Evolutionary conservation across 192 early-diverging fungal genomes (phyloP), one percentile per base, ranked within the genome.

Genomic region (Powellomyces hirtus): DNA sequence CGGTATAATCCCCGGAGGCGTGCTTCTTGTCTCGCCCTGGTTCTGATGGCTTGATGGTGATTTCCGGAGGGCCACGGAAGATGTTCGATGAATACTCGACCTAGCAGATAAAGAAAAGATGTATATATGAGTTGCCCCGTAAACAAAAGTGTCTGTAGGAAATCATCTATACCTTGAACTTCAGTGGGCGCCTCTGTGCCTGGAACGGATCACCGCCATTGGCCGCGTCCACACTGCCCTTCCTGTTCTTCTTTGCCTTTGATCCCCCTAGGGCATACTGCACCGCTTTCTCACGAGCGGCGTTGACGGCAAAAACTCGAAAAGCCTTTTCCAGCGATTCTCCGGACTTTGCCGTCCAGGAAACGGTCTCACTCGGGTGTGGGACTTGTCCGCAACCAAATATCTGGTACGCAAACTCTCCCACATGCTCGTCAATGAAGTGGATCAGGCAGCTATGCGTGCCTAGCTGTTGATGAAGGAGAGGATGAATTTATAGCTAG

Each of bases 341-440:
- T 8, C 52, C 46, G 1, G 78, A 63, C 53, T 76, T 79, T 56
- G 70, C 68, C 14, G 75, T 80, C 79, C 79, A 82, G 26, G 70
- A 11, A 14, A 75, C 27, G 38, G 35, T 42, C 34, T 78, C 82
- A 22, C 72, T 34, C 0, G 78, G 63, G 22, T 53, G 63, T 2
- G 79, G 80, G 1, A 36, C n/a, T 45, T 62, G 58, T 1, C 64
- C 73, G 1, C 53, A 20, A 1, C 83, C 83, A 20, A 73, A 68
- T 22, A 84, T 66, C 36, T 80, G 73, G 66, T 84, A 81, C 14
- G 66, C 22, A 62, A 84, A 84, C 61, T 84, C 83, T 11, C 83
- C 83, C 0, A 80, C 76, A 22, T 42, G 30, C 26, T 70, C 57
- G 61, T 79, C 75, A n/a, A 73, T 29, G 18, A 84, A 79, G 37